A percentile compares a stretch with the other conserved stretches of the same genome.
Evolutionary conservation across 164 flowering plant species (phyloP).

Genomic region (Echeveria elegans): DNA sequence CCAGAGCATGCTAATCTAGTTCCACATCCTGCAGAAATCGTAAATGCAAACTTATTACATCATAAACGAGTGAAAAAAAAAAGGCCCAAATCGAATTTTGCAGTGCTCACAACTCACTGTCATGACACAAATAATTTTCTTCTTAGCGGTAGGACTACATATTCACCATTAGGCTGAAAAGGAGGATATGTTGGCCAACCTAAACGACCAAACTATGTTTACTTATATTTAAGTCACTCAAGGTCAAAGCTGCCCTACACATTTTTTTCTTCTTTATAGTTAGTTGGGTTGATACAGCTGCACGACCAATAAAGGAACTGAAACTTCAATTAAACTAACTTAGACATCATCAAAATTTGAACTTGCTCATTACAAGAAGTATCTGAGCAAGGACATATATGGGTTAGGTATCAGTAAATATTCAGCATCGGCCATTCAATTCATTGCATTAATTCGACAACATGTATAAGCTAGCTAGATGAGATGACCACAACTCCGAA

Average conservation of each 20-base stretch:
- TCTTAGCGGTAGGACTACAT: background rate
- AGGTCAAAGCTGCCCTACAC: background rate
- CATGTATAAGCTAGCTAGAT: too few relatives aligned
- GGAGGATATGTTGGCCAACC: background rate
- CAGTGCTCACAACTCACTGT: background rate
- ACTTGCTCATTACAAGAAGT: background rate
- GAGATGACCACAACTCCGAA: background rate
- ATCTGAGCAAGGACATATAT: background rate
- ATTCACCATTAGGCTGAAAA: background rate
- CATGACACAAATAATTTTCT: background rate
- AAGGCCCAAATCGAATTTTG: background rate
- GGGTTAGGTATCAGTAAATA: background rate
- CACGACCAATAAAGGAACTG: background rate
- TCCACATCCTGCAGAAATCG: slow-evolving; percentile 45
- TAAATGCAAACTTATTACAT: background rate
- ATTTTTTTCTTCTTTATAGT: background rate
- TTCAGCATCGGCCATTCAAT: background rate
- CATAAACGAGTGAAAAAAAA: background rate
- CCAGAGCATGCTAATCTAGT: slow-evolving; percentile 56
- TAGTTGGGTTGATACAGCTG: background rate
- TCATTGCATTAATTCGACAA: background rate
- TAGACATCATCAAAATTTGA: background rate
- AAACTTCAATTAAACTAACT: too few relatives aligned
- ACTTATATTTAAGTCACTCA: background rate
- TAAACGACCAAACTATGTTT: background rate